phyloP scores from a whole-genome alignment of 1,284 basidiomycete species.

The Pisolithus thermaeus region DNA sequence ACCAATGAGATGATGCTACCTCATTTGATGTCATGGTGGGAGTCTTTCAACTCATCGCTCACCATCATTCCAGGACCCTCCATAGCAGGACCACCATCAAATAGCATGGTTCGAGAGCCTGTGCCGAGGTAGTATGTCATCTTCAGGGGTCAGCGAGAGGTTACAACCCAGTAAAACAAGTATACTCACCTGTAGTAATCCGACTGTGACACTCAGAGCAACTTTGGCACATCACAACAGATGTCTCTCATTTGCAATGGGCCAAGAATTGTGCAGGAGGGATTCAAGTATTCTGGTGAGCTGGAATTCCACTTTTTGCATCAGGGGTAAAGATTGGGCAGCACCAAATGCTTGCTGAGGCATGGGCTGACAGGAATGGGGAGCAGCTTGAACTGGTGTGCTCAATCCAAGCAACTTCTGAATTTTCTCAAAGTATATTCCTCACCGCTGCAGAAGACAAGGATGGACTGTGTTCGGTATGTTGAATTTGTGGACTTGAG shows the following conservation, averaged over 20 bases:
- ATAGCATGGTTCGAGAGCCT: no score
- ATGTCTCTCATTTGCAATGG: slow-evolving; percentile 93
- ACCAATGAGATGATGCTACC: slow-evolving; percentile 4
- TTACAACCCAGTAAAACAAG: no score
- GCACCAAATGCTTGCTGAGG: slow-evolving; percentile 85
- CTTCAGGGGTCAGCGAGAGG: no score
- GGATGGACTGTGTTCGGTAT: slow-evolving; percentile 93
- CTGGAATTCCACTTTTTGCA: slow-evolving; percentile 94
- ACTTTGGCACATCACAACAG: slow-evolving; percentile 93
- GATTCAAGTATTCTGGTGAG: slow-evolving; percentile 91
- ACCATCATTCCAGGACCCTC: slow-evolving; percentile 98
- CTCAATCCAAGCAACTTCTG: slow-evolving; percentile 96
- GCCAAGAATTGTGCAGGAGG: slow-evolving; percentile 93
- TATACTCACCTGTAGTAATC: no score
- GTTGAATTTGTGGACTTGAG: slow-evolving; percentile 99
- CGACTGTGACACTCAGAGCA: slow-evolving; percentile 55
- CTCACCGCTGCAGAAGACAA: slow-evolving; percentile 99
- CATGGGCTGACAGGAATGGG: slow-evolving; percentile 81
- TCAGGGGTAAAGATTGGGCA: slow-evolving; percentile 90
- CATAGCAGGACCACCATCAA: slow-evolving; percentile 23
- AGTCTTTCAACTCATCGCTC: slow-evolving; percentile 73
- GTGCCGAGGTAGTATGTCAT: no score
- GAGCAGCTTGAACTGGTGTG: slow-evolving; percentile 27
- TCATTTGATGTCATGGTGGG: no score
- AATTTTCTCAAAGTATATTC: slow-evolving; percentile 96